Base-by-base conservation (phyloP, 192 early-diverging fungal species). In the Paraglomus brasilianum region DNA sequence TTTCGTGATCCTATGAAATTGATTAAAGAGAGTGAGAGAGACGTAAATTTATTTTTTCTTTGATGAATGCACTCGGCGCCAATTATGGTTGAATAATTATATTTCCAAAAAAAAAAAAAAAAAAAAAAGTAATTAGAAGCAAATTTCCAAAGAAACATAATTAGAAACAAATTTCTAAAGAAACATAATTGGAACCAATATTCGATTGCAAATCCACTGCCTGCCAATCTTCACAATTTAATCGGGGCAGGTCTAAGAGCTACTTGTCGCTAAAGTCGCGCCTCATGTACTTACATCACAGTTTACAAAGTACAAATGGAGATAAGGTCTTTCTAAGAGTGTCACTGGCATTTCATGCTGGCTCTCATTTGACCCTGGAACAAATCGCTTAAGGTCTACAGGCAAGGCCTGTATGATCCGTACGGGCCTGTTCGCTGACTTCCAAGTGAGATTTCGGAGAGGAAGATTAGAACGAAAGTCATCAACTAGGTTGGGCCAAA, bases 261-360 rank as follows among this genome's bases (percentile, higher is more conserved):
- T n/a, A n/a, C n/a, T n/a, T n/a, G n/a, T n/a, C n/a, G n/a, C n/a
- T n/a, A n/a, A n/a, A n/a, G n/a, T n/a, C n/a, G n/a, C 49, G 1
- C 5, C 39, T 1, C 21, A 36, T 5, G 52, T 19, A 49, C 52
- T 30, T 80, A 93, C 92, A 73, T 92, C 91, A 62, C 87, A 90
- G 39, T 80, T 78, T 44, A 93, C 89, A 72, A 95, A 86, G 70
- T 88, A 94, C 10, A 95, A 72, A 75, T 95, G 91, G 15, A 92
- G 70, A 50, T 89, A 91, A 9, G 85, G 86, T 43, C 86, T 86
- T 62, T 82, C 81, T 43, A 78, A 75, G 11, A 74, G 58, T 7
- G 75, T 74, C 10, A 80, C 75, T 2, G 78, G 78, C 45, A 58
- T 72, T 48, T 66, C 75, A 75, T 55, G 65, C 61, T 30, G 47